A percentile compares a stretch with the other conserved stretches of the same genome.
Evolutionary conservation across 2,329 filamentous ascomycete genomes (phyloP).

Genomic region (Diaporthe ilicicola): DNA sequence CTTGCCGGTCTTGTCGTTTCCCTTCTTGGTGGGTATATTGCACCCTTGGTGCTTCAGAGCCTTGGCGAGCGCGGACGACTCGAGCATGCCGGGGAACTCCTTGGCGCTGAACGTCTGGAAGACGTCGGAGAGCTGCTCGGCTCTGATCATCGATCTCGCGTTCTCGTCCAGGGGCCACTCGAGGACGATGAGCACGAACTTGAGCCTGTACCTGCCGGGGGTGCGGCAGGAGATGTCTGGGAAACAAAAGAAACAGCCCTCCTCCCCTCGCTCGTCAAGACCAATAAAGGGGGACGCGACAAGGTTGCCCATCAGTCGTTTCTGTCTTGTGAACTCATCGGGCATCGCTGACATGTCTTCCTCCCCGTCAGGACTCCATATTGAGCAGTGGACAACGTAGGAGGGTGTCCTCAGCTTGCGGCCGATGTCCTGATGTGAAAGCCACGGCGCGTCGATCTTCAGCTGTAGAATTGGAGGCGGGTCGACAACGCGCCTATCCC

Average conservation of each 20-base stretch:
- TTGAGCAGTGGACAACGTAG: conserved; percentile 78
- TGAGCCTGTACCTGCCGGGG: conserved; percentile 77
- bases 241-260: conserved; percentile 88
- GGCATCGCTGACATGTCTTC: conserved; percentile 77
- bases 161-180: conserved; percentile 57
- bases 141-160: conserved; percentile 57
- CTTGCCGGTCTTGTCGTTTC: conserved; percentile 69
- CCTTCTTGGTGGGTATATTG: conserved; percentile 87
- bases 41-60: conserved; percentile 81
- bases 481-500: conserved; percentile 83
- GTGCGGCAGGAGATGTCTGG: conserved; percentile 83
- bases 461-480: conserved; percentile 85
- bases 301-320: conserved; percentile 81
- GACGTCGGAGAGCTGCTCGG: conserved; percentile 64
- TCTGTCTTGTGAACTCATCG: conserved; percentile 75
- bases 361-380: conserved; percentile 74
- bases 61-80: conserved; percentile 78
- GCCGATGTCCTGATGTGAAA: conserved; percentile 62
- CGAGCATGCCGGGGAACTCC: conserved; percentile 85
- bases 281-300: conserved; percentile 81
- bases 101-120: conserved; percentile 86
- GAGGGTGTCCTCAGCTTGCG: conserved; percentile 66
- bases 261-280: conserved; percentile 74
- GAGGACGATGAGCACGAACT: conserved; percentile 77
- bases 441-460: conserved; percentile 65